Evolutionary conservation across 1,139 yeast species (phyloP).

Genomic region (Waltiozyma sp.): DNA sequence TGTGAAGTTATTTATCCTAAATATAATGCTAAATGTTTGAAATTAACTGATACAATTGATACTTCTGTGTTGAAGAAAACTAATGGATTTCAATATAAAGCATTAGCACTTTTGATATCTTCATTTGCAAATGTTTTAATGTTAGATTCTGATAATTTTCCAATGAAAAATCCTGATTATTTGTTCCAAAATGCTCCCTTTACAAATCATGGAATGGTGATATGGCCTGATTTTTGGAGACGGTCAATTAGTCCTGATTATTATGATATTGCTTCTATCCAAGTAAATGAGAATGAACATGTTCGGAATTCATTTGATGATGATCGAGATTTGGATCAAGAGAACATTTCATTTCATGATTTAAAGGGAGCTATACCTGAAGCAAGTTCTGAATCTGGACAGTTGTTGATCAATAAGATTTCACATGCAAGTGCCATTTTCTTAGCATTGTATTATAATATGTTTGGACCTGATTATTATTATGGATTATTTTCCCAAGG

Average conservation of each 20-base stretch:
- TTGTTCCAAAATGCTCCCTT: constrained; percentile 45
- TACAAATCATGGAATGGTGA: constrained; percentile 42
- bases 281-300: background rate
- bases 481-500: constrained; percentile 51
- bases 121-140: constrained; percentile 47
- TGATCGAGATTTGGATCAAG: constrained; percentile 1
- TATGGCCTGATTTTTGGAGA: constrained; percentile 81
- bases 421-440: constrained; percentile 43
- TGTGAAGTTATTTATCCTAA: constrained; percentile 39
- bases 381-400: constrained; percentile 56
- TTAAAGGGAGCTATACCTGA: constrained; percentile 48
- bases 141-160: constrained; percentile 66
- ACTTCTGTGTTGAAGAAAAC: background rate
- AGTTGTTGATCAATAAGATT: constrained; percentile 39
- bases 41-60: constrained; percentile 3
- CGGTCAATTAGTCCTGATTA: constrained; percentile 56
- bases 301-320: background rate
- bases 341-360: constrained; percentile 32
- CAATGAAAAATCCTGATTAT: constrained; percentile 43
- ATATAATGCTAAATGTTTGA: constrained; percentile 5
- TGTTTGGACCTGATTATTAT: constrained; percentile 46
- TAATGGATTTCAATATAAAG: constrained; percentile 6
- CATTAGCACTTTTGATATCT: constrained; percentile 52
- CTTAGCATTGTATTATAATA: constrained; percentile 43
- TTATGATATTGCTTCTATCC: constrained; percentile 44